Evolutionary conservation across 169 alveolate genomes (phyloP).

Genomic region (Toxoplasma gondii): DNA sequence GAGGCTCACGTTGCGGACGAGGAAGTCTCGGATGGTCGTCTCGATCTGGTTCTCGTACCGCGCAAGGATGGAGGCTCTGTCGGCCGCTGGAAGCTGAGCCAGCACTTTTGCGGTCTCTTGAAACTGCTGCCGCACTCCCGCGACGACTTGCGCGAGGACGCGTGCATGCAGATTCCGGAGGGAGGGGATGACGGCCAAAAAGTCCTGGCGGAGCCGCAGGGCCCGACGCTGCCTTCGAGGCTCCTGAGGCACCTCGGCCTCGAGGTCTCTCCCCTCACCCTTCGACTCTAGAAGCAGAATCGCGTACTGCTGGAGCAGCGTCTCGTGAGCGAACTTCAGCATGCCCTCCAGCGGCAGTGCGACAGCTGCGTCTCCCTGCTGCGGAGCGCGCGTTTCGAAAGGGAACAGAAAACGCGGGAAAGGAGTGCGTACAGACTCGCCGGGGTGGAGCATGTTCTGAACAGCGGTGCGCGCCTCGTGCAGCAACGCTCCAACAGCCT

Average conservation of each 20-base stretch:
- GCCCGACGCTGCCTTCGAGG: neutral
- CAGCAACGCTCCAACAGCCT: neutral
- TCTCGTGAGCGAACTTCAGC: neutral
- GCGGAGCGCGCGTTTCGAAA: too few relatives aligned
- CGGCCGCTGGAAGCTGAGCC: neutral
- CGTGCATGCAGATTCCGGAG: slow-evolving; percentile 13
- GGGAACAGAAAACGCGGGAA: too few relatives aligned
- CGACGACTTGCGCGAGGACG: neutral
- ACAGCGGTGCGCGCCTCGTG: neutral
- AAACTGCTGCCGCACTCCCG: slow-evolving; percentile 2
- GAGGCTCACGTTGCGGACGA: neutral
- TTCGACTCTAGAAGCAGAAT: neutral
- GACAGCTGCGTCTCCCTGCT: too few relatives aligned
- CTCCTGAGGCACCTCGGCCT: neutral
- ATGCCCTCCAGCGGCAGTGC: neutral
- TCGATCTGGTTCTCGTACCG: neutral
- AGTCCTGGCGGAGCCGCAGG: neutral
- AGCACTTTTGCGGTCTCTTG: neutral
- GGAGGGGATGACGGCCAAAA: neutral
- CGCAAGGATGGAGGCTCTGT: neutral
- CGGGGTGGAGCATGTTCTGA: neutral
- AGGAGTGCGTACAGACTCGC: neutral
- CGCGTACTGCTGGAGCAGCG: slow-evolving; percentile 31
- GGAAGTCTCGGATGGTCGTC: neutral
- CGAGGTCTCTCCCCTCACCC: neutral